Evolutionary conservation across 148 eudicot species (phyloP).

Genomic region (Arbutus unedo): DNA sequence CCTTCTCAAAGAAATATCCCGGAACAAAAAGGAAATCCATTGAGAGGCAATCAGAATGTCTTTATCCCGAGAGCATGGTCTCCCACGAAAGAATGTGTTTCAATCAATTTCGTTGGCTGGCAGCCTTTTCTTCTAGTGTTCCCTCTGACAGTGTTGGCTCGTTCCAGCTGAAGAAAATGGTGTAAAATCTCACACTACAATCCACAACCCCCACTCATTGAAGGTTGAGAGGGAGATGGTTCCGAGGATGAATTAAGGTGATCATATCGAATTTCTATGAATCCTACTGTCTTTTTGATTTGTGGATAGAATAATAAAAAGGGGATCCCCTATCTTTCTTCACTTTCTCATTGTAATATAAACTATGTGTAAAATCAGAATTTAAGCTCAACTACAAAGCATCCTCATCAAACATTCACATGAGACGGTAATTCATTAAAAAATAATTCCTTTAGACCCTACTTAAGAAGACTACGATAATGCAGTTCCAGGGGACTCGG

Average conservation of each 20-base stretch:
- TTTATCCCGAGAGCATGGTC: too few species aligned
- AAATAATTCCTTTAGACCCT: background rate
- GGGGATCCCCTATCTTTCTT: background rate
- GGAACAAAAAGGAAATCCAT: too few species aligned
- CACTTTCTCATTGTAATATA: background rate
- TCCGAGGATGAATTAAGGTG: background rate
- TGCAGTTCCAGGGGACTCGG: too few species aligned
- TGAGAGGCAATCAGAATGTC: too few species aligned
- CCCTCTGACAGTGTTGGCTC: too few species aligned
- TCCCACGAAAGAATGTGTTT: too few species aligned
- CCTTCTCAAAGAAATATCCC: too few species aligned
- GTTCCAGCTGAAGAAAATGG: background rate
- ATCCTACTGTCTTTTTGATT: background rate
- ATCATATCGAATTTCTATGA: background rate
- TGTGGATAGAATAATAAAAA: too few species aligned
- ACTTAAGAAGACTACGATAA: background rate
- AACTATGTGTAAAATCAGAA: background rate
- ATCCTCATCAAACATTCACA: background rate
- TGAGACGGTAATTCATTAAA: background rate
- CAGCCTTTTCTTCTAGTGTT: too few species aligned
- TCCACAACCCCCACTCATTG: background rate
- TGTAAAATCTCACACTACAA: background rate
- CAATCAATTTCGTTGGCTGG: too few species aligned
- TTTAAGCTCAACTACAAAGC: background rate
- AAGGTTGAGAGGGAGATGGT: constrained; percentile 1